Evolutionary conservation across 2,329 filamentous ascomycete species (phyloP).

Genomic region (Monilinia laxa): DNA sequence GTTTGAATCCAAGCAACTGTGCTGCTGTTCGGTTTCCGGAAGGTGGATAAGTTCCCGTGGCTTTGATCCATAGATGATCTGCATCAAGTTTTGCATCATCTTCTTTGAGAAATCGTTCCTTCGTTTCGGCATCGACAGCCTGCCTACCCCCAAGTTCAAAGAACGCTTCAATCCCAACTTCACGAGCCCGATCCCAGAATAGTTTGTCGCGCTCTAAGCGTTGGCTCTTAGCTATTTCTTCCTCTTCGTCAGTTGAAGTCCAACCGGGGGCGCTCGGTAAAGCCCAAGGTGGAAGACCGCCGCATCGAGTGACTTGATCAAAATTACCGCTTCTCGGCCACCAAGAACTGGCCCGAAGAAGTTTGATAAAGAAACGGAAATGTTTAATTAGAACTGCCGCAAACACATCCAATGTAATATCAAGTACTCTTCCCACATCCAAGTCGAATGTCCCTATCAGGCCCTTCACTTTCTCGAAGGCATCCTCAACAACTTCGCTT

Average conservation of each 20-base stretch:
- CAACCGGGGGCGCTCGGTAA: conserved; percentile 67
- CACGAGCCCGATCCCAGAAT: conserved; percentile 81
- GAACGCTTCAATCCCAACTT: conserved; percentile 77
- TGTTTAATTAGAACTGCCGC: conserved; percentile 92
- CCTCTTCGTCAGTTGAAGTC: conserved; percentile 67
- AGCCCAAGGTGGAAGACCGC: conserved; percentile 82
- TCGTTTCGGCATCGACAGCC: conserved; percentile 58
- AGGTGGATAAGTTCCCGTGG: conserved; percentile 79
- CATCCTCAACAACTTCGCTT: conserved; percentile 74
- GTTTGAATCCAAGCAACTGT: conserved; percentile 93
- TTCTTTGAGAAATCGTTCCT: conserved; percentile 46
- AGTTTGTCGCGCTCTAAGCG: conserved; percentile 65
- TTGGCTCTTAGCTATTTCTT: conserved; percentile 53
- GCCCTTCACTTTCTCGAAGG: conserved; percentile 89
- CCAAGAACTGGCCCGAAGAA: conserved; percentile 90
- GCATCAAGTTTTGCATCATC: conserved; percentile 49
- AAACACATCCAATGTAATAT: conserved; percentile 93
- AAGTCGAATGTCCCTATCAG: conserved; percentile 96
- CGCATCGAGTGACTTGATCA: conserved; percentile 47
- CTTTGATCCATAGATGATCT: conserved; percentile 71
- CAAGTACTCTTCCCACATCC: conserved; percentile 89
- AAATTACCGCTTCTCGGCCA: conserved; percentile 72
- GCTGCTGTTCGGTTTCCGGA: conserved; percentile 88
- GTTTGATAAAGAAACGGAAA: conserved; percentile 90
- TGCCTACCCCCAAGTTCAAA: conserved; percentile 81